Evolutionary conservation across 163 green algal genomes (phyloP), one percentile per base, ranked within the genome.

Genomic region (Chloromonas sp.): DNA sequence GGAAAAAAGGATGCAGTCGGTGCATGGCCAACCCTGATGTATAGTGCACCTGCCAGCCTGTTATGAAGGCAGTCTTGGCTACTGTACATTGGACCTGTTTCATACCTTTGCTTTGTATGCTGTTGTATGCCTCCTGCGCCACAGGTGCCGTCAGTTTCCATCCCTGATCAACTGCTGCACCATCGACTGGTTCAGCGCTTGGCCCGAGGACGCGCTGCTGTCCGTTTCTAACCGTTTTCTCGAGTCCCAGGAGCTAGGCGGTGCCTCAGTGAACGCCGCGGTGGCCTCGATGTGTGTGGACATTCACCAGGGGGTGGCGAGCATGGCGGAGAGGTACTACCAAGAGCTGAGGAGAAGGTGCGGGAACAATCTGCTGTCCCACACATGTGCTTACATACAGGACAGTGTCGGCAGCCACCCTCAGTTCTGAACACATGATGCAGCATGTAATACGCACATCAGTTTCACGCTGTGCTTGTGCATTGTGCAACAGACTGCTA

Each of bases 141-240:
- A 1, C 83, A 87, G 83, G 71, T 93, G 90, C 85, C 90, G 90
- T 2, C 88, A 93, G 86, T 96, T 95, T 82, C 93, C 93, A 8
- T 89, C 91, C 8, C 89, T 96, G 14, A 86, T 94, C 81, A 92
- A 91, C 61, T 94, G 92, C 87, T 93, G 86, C 82, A 95, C 92
- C 79, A 92, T 95, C 60, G 90, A 95, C 89, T 96, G 93, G 93
- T 96, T 94, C 89, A 92, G 89, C 84, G 70, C 86, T 13, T 94
- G 91, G 91, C 91, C 91, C 2, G 84, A 89, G 60, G 91, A 94
- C 15, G 95, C 95, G 1, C 90, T 98, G 71, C 85, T 94, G n/a
- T 93, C 89, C 15, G 94, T 98, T 1, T 90, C 85, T 70, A 88
- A 84, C 3, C 86, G 87, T 13, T 93, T 94, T 71, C 86, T 96